A percentile compares a stretch with the other conserved stretches of the same genome.
These are phyloP conservation scores for Clitoria ternatea DNA, from an alignment of 306 rosid species.

Conservation along the genomic window DNA sequence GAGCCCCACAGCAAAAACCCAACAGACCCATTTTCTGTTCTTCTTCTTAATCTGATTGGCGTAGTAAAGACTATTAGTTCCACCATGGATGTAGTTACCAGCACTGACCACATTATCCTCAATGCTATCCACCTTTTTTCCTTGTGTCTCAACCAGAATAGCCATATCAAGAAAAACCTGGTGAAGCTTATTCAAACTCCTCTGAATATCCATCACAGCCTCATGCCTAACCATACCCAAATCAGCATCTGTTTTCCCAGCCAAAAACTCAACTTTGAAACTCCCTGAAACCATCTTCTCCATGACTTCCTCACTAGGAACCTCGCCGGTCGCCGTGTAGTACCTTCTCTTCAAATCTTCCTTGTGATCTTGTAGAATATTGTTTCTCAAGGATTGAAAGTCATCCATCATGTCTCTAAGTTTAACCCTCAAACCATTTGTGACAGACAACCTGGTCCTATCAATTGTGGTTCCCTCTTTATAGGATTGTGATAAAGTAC, in stretches of 20 bases:
- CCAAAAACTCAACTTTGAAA: conserved; percentile 53
- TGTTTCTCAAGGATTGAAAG: conserved; percentile 67
- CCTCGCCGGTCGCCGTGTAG: conserved; percentile 50
- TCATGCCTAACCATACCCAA: conserved; percentile 61
- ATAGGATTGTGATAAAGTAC: conserved; percentile 43
- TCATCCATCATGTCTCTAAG: conserved; percentile 73
- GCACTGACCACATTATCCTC: conserved; percentile 81
- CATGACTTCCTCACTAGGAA: conserved; percentile 63
- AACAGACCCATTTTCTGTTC: conserved; percentile 53
- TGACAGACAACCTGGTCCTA: conserved; percentile 62
- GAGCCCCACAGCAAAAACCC: conserved; percentile 63
- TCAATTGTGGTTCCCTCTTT: conserved; percentile 61
- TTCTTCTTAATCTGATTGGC: conserved; percentile 68
- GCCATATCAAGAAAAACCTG: conserved; percentile 98
- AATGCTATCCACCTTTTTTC: conserved; percentile 69
- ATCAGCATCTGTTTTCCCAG: conserved; percentile 65
- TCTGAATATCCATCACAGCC: conserved; percentile 73
- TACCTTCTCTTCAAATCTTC: conserved; percentile 77
- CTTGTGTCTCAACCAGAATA: conserved; percentile 79
- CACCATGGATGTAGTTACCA: conserved; percentile 61
- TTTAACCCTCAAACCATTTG: conserved; percentile 74
- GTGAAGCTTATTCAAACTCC: conserved; percentile 85
- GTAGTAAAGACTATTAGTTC: conserved; percentile 64
- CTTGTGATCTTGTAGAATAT: conserved; percentile 65
- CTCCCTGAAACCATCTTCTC: conserved; percentile 67